Evolutionary conservation across 805 yeast species (phyloP).

Genomic region (Kregervanrija fluxuum): DNA sequence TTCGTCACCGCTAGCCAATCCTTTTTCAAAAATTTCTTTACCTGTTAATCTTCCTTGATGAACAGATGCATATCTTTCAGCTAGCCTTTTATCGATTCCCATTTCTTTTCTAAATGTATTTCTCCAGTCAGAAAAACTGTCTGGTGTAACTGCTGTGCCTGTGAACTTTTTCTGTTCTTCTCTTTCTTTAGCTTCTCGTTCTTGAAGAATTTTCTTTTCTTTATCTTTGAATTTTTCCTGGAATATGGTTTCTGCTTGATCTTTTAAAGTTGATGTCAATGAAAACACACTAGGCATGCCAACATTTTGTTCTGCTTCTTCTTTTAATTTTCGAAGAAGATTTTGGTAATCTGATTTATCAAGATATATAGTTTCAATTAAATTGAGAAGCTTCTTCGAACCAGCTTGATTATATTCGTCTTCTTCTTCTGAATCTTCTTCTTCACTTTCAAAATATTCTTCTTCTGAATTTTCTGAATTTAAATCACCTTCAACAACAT

Average conservation of each 20-base stretch:
- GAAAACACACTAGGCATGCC: conserved; percentile 94
- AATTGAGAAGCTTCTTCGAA: conserved; percentile 36
- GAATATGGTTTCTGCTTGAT: conserved; percentile 66
- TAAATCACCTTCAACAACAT: conserved; percentile 22
- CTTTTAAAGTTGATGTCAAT: conserved; percentile 69
- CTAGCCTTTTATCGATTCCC: conserved; percentile 56
- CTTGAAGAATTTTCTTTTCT: conserved; percentile 54
- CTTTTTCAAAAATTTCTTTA: conserved; percentile 81
- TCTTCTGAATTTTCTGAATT: conserved; percentile 27
- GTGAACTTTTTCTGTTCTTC: conserved; percentile 84
- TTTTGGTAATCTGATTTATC: conserved; percentile 37
- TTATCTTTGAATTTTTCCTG: conserved; percentile 44
- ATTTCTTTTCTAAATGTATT: conserved; percentile 59
- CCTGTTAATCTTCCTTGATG: conserved; percentile 82
- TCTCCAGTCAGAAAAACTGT: conserved; percentile 72
- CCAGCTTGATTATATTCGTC: conserved; percentile 15
- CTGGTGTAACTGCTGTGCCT: conserved; percentile 85
- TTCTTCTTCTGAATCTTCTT: conserved; percentile 34
- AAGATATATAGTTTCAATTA: conserved; percentile 55
- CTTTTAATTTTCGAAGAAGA: conserved; percentile 35
- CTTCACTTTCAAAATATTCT: conserved; percentile 40
- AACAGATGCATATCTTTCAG: conserved; percentile 42
- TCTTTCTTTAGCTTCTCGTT: conserved; percentile 56
- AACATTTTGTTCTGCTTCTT: conserved; percentile 66
- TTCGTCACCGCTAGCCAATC: conserved; percentile 67